Conservation (phyloP, 495 filamentous ascomycete genomes). For the Aspergillus wentii region DNA sequence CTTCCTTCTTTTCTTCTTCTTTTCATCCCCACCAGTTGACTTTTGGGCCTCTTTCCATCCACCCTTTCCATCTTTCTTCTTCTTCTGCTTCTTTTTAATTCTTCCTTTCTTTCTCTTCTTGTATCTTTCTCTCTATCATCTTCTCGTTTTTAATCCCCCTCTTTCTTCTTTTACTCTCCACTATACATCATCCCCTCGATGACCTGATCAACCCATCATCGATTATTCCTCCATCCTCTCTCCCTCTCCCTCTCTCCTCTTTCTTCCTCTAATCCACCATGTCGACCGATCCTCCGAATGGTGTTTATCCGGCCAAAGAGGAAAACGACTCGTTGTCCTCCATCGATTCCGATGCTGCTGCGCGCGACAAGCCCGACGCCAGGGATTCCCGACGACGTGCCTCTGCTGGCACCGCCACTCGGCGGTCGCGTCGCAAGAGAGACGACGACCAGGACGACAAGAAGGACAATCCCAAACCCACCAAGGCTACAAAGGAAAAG, state of each 20-base stretch:
- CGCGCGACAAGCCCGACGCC: slow-evolving; percentile 10
- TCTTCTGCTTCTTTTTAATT: slow-evolving; percentile 8
- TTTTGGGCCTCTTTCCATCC: slow-evolving; percentile 1
- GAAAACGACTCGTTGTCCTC: slow-evolving; percentile 14
- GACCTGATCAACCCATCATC: too few relatives aligned
- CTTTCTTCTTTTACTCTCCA: slow-evolving; percentile 28
- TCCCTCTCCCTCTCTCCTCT: slow-evolving; percentile 3
- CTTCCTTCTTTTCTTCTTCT: slow-evolving; percentile 1
- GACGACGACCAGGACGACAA: slow-evolving; percentile 26
- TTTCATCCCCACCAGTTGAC: not conserved
- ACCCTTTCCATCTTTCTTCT: slow-evolving; percentile 4
- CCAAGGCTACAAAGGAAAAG: slow-evolving; percentile 22
- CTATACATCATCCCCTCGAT: not conserved
- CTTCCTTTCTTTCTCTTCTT: slow-evolving; percentile 19
- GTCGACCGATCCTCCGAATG: slow-evolving; percentile 20
- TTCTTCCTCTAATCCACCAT: slow-evolving; percentile 15
- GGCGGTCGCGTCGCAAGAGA: slow-evolving; percentile 47
- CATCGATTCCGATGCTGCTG: slow-evolving; percentile 4
- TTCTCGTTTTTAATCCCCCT: slow-evolving; percentile 31
- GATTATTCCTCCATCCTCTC: slow-evolving; percentile 1
- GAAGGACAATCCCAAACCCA: slow-evolving; percentile 13
- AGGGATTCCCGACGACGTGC: slow-evolving; percentile 23
- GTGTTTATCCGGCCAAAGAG: slow-evolving; percentile 17
- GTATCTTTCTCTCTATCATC: slow-evolving; percentile 2
- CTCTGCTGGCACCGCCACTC: slow-evolving; percentile 14